Evolutionary conservation across 164 flowering plant species (phyloP), one percentile per base, ranked within the genome.

Genomic region (Nymphaea colorata): DNA sequence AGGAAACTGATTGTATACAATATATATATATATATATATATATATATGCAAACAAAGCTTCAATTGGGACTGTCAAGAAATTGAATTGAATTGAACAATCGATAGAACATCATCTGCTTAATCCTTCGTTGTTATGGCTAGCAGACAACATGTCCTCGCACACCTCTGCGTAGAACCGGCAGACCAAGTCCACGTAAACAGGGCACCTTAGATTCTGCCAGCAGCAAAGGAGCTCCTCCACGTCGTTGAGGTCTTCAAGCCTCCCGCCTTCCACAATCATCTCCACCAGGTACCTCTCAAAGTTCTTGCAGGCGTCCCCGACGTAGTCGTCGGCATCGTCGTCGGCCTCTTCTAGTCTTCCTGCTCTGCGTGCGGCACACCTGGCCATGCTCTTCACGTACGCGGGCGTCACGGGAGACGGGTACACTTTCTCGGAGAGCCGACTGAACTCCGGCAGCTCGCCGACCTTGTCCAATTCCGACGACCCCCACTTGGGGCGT

Each of bases 91-190:
- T 8, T 15, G 14, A 51, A 51, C 12, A 51, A 51, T 51, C 14
- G 14, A 10, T 10, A 51, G 57, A 51, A 51, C 3, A 51, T 51
- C 57, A 8, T 51, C 8, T 51, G 5, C 2, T 51, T 15, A 51
- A 61, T 59, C 47, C 69, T 7, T 66, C 18, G 41, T 61, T 59
- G 6, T 74, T 70, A 0, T 75, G 67, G 15, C 70, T 77, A 43
- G 73, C 69, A 41, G 90, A 84, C 70, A 94, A 91, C 82, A 91
- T 76, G 78, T 91, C 97, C 75, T 71, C 85, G 77, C 98, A 94
- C 7, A 91, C 82, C 76, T 94, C 98, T 16, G 93, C 93, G 75
- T 94, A 94, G 75, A 94, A 94, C 74, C 87, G 80, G 64, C 81
- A 80, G 6, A 94, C 90, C 81, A 94, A 73, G 67, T 80, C 88